Evolutionary conservation across 306 rosid genomes (phyloP).

Genomic region (Acacia confusa): DNA sequence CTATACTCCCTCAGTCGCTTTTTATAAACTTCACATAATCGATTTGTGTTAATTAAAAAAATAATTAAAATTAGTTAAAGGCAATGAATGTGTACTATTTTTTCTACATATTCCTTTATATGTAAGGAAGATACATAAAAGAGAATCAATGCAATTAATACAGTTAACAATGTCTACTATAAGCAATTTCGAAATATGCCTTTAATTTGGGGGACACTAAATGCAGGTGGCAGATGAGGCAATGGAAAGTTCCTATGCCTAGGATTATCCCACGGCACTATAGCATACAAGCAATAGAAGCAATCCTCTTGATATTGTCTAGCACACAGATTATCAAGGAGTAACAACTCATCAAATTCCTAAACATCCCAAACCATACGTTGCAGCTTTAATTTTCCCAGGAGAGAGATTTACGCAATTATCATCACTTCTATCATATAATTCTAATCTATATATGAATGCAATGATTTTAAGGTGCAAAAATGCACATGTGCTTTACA

Average conservation of each 20-base stretch:
- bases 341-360: constrained; percentile 95
- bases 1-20: too few relatives aligned
- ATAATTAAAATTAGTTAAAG: too few relatives aligned
- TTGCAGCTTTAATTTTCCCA: constrained; percentile 26
- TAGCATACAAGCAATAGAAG: constrained; percentile 37
- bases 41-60: too few relatives aligned
- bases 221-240: constrained; percentile 60
- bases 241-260: constrained; percentile 24
- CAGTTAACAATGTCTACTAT: too few relatives aligned
- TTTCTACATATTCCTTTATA: too few relatives aligned
- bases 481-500: too few relatives aligned
- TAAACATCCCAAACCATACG: constrained; percentile 71
- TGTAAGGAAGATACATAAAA: too few relatives aligned
- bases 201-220: neutral
- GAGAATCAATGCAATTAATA: too few relatives aligned
- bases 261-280: constrained; percentile 38
- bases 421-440: constrained; percentile 37
- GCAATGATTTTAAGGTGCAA: too few relatives aligned
- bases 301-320: constrained; percentile 51
- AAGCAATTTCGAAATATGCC: too few relatives aligned
- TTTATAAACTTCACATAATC: too few relatives aligned
- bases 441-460: constrained; percentile 34
- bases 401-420: constrained; percentile 36
- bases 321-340: constrained; percentile 87
- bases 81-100: too few relatives aligned